Evolutionary conservation across 139 green algal species (phyloP).

Genomic region (Micractinium sp.): DNA sequence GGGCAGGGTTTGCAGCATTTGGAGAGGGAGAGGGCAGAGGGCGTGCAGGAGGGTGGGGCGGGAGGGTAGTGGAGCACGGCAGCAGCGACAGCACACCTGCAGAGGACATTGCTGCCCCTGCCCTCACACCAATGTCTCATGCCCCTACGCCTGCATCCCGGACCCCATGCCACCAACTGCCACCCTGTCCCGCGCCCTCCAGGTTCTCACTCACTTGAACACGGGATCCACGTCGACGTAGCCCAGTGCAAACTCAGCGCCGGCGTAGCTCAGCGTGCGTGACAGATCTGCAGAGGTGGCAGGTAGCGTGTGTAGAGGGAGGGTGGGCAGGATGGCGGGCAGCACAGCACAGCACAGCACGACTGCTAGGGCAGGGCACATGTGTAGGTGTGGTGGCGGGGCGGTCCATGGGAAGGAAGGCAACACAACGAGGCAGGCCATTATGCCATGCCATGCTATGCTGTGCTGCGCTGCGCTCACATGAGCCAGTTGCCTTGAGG

Average conservation of each 20-base stretch:
- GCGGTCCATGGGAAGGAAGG: too few relatives aligned
- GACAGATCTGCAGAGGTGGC: constrained; percentile 60
- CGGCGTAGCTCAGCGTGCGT: constrained; percentile 72
- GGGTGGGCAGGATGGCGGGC: background rate
- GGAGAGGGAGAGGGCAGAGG: too few relatives aligned
- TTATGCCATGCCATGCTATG: too few relatives aligned
- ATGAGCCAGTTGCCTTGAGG: constrained; percentile 26
- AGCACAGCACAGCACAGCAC: background rate
- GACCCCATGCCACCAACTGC: background rate
- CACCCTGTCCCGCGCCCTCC: background rate
- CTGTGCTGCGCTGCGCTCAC: background rate
- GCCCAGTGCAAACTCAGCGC: constrained; percentile 77
- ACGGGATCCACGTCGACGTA: constrained; percentile 62
- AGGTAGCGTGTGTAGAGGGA: background rate
- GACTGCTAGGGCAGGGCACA: background rate
- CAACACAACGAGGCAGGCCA: background rate
- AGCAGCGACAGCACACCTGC: background rate
- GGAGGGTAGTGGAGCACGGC: too few relatives aligned
- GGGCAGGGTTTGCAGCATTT: too few relatives aligned
- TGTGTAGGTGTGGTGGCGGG: too few relatives aligned
- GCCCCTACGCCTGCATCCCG: background rate
- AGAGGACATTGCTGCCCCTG: background rate
- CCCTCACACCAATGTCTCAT: background rate
- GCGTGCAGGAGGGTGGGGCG: too few relatives aligned
- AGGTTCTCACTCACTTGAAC: constrained; percentile 49